Conservation (phyloP, 352 stramenopile species). For the Globisporangium lucens region DNA sequence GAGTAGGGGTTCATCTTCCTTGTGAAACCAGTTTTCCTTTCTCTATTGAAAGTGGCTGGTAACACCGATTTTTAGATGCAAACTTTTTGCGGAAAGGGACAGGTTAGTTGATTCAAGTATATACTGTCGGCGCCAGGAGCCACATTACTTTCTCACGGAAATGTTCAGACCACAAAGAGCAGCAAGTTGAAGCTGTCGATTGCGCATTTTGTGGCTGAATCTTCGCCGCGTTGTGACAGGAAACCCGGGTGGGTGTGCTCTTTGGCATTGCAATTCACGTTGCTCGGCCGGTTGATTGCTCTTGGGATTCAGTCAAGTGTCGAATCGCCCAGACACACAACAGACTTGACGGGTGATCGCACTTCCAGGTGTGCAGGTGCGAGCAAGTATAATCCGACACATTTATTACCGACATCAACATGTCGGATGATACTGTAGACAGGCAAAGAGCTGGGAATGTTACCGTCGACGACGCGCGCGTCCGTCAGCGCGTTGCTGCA, state of each 20-base stretch:
- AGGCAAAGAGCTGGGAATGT: neutral
- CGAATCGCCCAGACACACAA: neutral
- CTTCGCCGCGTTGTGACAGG: neutral
- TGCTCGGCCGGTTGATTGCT: neutral
- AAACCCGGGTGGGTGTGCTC: neutral
- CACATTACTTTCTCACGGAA: neutral
- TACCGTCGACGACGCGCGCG: neutral
- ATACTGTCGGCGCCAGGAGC: neutral
- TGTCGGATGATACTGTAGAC: neutral
- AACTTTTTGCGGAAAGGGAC: too few relatives aligned
- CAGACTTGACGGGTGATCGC: neutral
- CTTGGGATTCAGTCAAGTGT: neutral
- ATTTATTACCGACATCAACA: neutral
- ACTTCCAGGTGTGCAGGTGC: neutral
- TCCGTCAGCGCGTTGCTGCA: neutral
- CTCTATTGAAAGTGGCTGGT: neutral
- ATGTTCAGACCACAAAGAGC: neutral
- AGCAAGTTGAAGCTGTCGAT: conserved; percentile 4
- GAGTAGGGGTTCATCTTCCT: neutral
- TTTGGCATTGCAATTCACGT: neutral
- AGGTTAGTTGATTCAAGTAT: too few relatives aligned
- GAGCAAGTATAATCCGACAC: neutral
- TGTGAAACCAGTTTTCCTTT: neutral
- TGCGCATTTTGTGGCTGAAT: neutral
- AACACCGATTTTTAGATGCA: neutral